Percentiles rank a stretch among this genome's conserved stretches.
Evolutionary conservation across 495 filamentous ascomycete genomes (phyloP).

Genomic region (Aspergillus nidulans): DNA sequence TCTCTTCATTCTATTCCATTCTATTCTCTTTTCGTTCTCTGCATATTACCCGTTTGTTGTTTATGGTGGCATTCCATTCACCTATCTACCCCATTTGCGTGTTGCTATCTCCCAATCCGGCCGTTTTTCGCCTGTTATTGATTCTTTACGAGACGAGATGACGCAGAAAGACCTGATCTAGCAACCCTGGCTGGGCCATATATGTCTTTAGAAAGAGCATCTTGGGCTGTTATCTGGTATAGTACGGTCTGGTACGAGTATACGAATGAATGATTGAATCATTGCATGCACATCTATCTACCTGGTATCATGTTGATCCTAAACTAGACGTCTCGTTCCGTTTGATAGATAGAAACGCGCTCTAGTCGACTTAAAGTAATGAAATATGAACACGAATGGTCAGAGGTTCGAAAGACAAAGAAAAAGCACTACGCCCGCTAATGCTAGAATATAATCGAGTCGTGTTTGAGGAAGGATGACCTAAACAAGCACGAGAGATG

Average conservation of each 20-base stretch:
- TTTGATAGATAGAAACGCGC: background rate
- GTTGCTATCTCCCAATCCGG: background rate
- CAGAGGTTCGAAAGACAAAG: background rate
- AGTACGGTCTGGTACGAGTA: slow-evolving; percentile 32
- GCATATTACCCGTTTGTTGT: background rate
- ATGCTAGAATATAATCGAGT: background rate
- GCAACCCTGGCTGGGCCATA: slow-evolving; percentile 2
- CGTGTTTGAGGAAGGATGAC: background rate
- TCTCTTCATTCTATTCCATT: background rate
- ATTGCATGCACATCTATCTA: background rate
- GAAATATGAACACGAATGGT: background rate
- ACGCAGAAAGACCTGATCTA: slow-evolving; percentile 2
- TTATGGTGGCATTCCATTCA: background rate
- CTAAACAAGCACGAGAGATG: background rate
- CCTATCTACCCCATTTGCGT: background rate
- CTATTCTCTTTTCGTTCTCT: slow-evolving; percentile 1
- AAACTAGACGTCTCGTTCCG: background rate
- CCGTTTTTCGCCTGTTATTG: slow-evolving; percentile 3
- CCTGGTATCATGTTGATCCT: background rate
- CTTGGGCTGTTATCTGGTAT: slow-evolving; percentile 7
- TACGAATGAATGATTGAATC: slow-evolving; percentile 39
- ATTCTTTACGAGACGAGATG: background rate
- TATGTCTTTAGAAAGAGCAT: slow-evolving; percentile 9
- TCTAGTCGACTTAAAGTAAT: background rate
- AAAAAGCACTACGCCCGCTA: slow-evolving; percentile 9